Evolutionary conservation across 768 basidiomycete species (phyloP).

Genomic region (Suillus weaverae): DNA sequence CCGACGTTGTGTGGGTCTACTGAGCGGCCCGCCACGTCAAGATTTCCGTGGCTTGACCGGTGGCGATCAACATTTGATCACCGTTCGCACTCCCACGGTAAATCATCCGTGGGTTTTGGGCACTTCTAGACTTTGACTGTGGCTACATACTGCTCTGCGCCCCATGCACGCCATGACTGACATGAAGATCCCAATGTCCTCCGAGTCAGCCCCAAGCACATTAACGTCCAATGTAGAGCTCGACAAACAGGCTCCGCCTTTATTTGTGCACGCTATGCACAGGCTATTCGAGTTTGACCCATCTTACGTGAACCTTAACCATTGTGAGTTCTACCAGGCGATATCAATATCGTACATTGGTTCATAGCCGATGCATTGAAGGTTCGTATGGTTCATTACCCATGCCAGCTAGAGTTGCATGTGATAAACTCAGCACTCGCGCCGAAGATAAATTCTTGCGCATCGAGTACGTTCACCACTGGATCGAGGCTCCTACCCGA

Average conservation of each 20-base stretch:
- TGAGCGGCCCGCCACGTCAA: background rate
- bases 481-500: slow-evolving; percentile 42
- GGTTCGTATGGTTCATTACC: slow-evolving; percentile 64
- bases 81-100: background rate
- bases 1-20: background rate
- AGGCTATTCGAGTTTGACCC: slow-evolving; percentile 20
- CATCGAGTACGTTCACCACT: slow-evolving; percentile 33
- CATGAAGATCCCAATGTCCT: background rate
- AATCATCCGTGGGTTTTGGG: background rate
- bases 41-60: background rate
- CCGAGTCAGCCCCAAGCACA: background rate
- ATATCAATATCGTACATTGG: background rate
- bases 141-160: background rate
- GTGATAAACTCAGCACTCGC: slow-evolving; percentile 39
- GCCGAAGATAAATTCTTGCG: slow-evolving; percentile 59
- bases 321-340: slow-evolving; percentile 41
- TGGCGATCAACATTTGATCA: background rate
- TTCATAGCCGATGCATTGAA: slow-evolving; percentile 19
- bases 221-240: slow-evolving; percentile 12
- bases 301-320: slow-evolving; percentile 63
- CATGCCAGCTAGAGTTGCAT: slow-evolving; percentile 47
- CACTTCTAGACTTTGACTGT: background rate
- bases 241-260: slow-evolving; percentile 33
- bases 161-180: background rate
- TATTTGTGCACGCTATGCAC: slow-evolving; percentile 57